Evolutionary conservation across 2,329 filamentous ascomycete species (phyloP), one percentile per base, ranked within the genome.

Genomic region (Cercospora zeina): DNA sequence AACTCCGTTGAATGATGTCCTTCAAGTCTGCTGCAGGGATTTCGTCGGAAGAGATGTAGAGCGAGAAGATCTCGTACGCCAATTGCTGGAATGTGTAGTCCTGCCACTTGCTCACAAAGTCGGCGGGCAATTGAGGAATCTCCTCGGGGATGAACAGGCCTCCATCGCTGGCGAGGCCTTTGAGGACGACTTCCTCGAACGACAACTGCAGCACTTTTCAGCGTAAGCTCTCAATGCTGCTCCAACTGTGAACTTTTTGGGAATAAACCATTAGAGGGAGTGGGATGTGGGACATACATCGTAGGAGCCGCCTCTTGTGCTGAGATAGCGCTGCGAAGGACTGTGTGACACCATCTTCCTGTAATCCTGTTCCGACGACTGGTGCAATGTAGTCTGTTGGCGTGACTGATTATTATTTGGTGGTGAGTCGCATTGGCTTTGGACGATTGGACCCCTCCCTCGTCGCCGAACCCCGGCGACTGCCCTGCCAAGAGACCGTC

Each of bases 131-230:
- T 4, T 80, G 75, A 54, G 92, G 92, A 65, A 96, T 89, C 67
- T 89, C 83, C 74, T 96, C 88, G 45, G 93, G 93, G 66, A 96
- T 89, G 80, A 93, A 96, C 30, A 96, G 87, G 58, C 93, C 93
- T 62, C 91, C 91, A 73, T 97, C 93, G 50, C 85, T 82, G 62
- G 91, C 92, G 61, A 96, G 86, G 49, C 92, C 92, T 77, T 96
- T 96, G 67, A 96, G 82, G 42, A 96, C 91, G 51, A 92, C 92
- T 58, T 92, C 87, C 77, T 97, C 93, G 76, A 97, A 96, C 57
- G 91, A 93, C 69, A 96, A 83, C 89, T 93, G 65, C 42, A 51
- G 42, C 58, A 57, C 62, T 65, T 66, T 63, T 74, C 70, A 74
- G 73, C 70, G 67, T 71, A 62, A 69, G 71, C 68, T 67, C 66